These are phyloP conservation scores for Raddia guianensis DNA, from an alignment of 176 grass and related monocot genomes.

Conservation along the genomic window DNA sequence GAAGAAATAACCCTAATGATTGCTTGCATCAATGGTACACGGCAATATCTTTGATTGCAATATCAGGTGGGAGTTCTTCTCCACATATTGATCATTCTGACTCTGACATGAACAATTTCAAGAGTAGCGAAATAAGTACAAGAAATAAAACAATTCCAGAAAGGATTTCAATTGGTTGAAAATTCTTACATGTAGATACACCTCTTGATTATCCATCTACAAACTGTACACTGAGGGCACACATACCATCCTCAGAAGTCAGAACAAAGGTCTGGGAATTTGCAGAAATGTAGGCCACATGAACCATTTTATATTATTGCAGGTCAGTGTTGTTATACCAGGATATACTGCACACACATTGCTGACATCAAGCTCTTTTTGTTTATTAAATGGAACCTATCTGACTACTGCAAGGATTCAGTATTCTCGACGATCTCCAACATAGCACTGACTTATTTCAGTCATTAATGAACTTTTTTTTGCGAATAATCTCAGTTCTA, in stretches of 20 bases:
- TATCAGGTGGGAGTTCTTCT: slow-evolving; percentile 39
- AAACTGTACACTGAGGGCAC: background rate
- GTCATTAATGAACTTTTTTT: background rate
- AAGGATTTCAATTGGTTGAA: slow-evolving; percentile 40
- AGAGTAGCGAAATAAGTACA: slow-evolving; percentile 21
- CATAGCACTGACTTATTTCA: background rate
- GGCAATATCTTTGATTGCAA: slow-evolving; percentile 47
- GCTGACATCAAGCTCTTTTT: background rate
- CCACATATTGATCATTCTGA: slow-evolving; percentile 22
- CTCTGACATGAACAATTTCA: slow-evolving; percentile 20
- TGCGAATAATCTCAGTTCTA: background rate
- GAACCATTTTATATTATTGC: slow-evolving; percentile 20
- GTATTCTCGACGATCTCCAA: slow-evolving; percentile 15
- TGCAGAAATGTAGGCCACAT: slow-evolving; percentile 24
- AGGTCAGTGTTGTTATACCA: slow-evolving; percentile 22
- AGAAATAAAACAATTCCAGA: slow-evolving; percentile 25
- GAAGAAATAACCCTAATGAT: slow-evolving; percentile 47
- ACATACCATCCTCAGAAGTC: background rate
- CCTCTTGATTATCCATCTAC: background rate
- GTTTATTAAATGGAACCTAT: slow-evolving; percentile 25
- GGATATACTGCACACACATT: background rate
- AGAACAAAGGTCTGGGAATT: slow-evolving; percentile 13
- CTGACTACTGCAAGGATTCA: slow-evolving; percentile 18
- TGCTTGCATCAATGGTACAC: slow-evolving; percentile 67
- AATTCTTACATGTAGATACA: slow-evolving; percentile 20